phyloP scores from a whole-genome alignment of 164 flowering plant species.

The Kalanchoe fedtschenkoi region DNA sequence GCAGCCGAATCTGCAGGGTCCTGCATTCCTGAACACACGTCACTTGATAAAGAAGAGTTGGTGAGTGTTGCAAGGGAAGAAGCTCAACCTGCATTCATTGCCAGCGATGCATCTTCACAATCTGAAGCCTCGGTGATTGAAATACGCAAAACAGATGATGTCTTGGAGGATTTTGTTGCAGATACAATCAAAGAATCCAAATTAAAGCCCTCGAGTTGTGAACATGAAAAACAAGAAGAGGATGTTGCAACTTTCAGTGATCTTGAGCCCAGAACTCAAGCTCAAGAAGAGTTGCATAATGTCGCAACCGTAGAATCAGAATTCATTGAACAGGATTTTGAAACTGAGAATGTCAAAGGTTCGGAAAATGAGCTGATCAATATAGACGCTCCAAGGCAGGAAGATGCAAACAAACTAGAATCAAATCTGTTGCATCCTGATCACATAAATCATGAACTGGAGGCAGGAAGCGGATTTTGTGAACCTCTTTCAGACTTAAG shows the following conservation, averaged over 20 bases:
- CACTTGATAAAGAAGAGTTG: not conserved
- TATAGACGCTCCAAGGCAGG: not conserved
- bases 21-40: not conserved
- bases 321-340: not conserved
- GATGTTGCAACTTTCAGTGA: not conserved
- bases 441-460: conserved; percentile 7
- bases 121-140: not conserved
- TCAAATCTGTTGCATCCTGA: not conserved
- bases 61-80: not conserved
- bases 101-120: no score
- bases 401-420: not conserved
- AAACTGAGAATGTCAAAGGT: not conserved
- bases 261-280: not conserved
- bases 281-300: not conserved
- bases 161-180: not conserved
- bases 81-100: not conserved
- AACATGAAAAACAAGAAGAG: not conserved
- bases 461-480: conserved; percentile 8
- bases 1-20: not conserved
- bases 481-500: conserved; percentile 2
- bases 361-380: not conserved
- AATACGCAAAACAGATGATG: not conserved
- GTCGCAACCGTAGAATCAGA: not conserved
- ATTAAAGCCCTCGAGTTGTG: not conserved
- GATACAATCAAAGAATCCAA: not conserved